These are phyloP conservation scores for Closterium sp. DNA, from an alignment of 139 green algal species.

Conservation along the genomic window DNA sequence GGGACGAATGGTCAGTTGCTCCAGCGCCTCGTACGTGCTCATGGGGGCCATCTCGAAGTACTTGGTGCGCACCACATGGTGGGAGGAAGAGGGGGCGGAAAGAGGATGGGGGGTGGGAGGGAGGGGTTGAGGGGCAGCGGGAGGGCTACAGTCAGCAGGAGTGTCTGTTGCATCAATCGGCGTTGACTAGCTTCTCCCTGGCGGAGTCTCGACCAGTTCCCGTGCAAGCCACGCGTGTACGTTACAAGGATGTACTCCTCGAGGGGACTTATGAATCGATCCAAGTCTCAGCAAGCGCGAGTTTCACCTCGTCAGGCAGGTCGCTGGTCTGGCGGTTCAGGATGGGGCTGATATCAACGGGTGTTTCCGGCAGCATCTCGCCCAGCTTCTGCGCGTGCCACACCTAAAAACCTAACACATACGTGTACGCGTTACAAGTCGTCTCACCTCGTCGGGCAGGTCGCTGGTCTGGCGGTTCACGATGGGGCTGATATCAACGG, in stretches of 20 bases:
- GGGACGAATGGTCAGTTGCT: no score
- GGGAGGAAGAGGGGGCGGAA: no score
- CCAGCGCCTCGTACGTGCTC: constrained; percentile 42
- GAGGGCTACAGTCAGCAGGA: no score
- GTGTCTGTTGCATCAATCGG: no score
- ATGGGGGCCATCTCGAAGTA: constrained; percentile 51
- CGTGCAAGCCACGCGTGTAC: no score
- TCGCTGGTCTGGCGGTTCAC: constrained; percentile 1
- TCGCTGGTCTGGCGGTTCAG: constrained; percentile 6
- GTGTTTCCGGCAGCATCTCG: background rate
- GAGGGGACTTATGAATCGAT: no score
- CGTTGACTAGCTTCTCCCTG: no score
- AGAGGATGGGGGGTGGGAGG: no score
- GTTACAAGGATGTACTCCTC: no score
- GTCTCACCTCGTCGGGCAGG: constrained; percentile 33
- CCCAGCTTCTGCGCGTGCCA: background rate
- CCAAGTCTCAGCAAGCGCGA: no score
- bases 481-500: background rate
- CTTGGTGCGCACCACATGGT: constrained; percentile 50
- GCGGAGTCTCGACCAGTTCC: no score
- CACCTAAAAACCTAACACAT: background rate
- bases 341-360: background rate
- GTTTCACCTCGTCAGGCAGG: constrained; percentile 34
- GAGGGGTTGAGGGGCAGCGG: no score
- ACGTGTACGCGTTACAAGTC: background rate